phyloP scores from a whole-genome alignment of 176 grass and related monocot species.

The Phoenix dactylifera region DNA sequence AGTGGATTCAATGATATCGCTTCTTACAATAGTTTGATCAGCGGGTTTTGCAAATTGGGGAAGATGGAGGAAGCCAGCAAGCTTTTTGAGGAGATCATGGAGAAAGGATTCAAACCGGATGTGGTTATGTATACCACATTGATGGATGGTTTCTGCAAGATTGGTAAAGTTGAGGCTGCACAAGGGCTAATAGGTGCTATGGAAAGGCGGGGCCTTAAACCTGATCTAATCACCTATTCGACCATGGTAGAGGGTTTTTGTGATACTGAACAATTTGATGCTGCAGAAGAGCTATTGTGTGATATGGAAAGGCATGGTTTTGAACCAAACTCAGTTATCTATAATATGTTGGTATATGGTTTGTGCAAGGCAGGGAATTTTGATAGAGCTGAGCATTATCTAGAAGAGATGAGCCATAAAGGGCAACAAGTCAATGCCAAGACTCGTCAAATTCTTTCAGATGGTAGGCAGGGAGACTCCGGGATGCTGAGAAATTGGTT shows the following conservation, averaged over 20 bases:
- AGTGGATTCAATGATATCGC: background rate
- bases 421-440: slow-evolving; percentile 1
- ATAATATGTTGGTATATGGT: background rate
- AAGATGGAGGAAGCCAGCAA: slow-evolving; percentile 4
- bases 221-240: slow-evolving; percentile 1
- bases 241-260: slow-evolving; percentile 1
- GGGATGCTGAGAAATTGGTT: slow-evolving; percentile 6
- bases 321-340: slow-evolving; percentile 13
- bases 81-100: slow-evolving; percentile 1
- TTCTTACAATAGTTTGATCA: slow-evolving; percentile 12
- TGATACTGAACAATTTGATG: slow-evolving; percentile 2
- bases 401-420: slow-evolving; percentile 6
- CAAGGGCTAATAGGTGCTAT: background rate
- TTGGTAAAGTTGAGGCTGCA: slow-evolving; percentile 6
- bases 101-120: slow-evolving; percentile 3
- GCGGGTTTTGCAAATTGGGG: slow-evolving; percentile 7
- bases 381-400: slow-evolving; percentile 3
- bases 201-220: background rate
- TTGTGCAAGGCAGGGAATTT: background rate
- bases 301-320: slow-evolving; percentile 4
- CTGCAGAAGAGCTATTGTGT: background rate
- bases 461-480: background rate
- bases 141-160: slow-evolving; percentile 9
- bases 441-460: slow-evolving; percentile 1
- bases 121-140: slow-evolving; percentile 8